Base-by-base conservation (phyloP, 306 rosid genomes). In the Aeschynomene evenia region DNA sequence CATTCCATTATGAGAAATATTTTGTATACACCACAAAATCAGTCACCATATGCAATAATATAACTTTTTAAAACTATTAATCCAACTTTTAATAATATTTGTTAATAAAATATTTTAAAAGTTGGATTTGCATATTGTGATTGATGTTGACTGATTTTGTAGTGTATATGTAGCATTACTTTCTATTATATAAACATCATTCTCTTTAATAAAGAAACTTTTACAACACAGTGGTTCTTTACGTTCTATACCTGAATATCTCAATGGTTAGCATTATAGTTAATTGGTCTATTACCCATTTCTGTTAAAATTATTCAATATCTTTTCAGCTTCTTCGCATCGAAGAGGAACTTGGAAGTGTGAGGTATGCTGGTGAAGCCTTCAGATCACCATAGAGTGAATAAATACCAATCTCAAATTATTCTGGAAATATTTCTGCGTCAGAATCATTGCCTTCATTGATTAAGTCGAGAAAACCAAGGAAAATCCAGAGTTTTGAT, bases 321-420 rank as follows among this genome's bases (percentile, higher is more conserved):
- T 71, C 65, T 10, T 85, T 83, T 72, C 95, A 95, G 97, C 99
- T 91, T 73, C 88, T 95, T 80, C 97, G 97, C 58, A 91, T 95
- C 66, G 99, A 95, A 79, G 97, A 94, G 85, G 99, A 95, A 70
- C 89, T 91, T 15, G 95, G 90, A 65, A 84, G 72, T 20, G 96
- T 95, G 80, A 91, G 86, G n/a, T 95, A 95, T 56, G 99, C 97
- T 1, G 97, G 99, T 7, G 87, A 91, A 77, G 88, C 91, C 58
- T 95, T 95, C 86, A 90, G 96, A 79, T 89, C 97, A 18, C 96
- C 87, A 0, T 89, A 73, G 86, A 79, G 19, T 40, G 53, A 66
- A 67, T 10, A 22, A 53, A 49, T 9, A 9, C 4, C 52, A 49
- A 63, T 63, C 28, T 22, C 13, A 36, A 43, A 11, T 9, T 58